phyloP scores from a whole-genome alignment of 257 asterid species.

The Salvia hispanica region DNA sequence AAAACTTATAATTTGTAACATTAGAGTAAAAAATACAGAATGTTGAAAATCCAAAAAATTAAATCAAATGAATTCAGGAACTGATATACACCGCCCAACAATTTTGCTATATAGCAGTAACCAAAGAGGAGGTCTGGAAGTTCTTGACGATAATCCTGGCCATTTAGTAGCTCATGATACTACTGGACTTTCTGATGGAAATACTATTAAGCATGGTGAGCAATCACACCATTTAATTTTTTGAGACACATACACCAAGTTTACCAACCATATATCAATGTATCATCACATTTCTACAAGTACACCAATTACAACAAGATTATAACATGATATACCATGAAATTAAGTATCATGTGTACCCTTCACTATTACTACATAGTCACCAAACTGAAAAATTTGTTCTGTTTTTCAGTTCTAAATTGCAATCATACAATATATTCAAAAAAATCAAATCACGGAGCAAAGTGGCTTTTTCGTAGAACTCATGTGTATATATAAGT shows the following conservation, averaged over 20 bases:
- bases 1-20: constrained; percentile 9
- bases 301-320: constrained; percentile 11
- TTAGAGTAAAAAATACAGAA: neutral
- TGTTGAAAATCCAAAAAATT: constrained; percentile 12
- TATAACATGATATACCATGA: constrained; percentile 1
- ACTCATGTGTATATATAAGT: neutral
- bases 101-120: constrained; percentile 14
- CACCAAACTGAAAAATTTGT: constrained; percentile 4
- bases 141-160: neutral
- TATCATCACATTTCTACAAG: constrained; percentile 4
- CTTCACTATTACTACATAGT: neutral
- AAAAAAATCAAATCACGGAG: neutral
- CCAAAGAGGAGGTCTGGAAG: constrained; percentile 2
- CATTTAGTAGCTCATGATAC: constrained; percentile 15
- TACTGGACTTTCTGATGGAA: constrained; percentile 18
- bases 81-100: constrained; percentile 7
- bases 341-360: neutral
- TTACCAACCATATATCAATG: neutral
- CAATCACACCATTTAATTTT: constrained; percentile 23
- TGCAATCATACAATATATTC: constrained; percentile 1
- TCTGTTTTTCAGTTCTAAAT: constrained; percentile 17
- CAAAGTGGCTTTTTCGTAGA: constrained; percentile 10
- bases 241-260: neutral
- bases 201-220: neutral
- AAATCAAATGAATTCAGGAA: constrained; percentile 16